A percentile compares a stretch with the other conserved stretches of the same genome.
These are phyloP conservation scores for Lentinula edodes DNA, from an alignment of 768 basidiomycete genomes.

Conservation along the genomic window DNA sequence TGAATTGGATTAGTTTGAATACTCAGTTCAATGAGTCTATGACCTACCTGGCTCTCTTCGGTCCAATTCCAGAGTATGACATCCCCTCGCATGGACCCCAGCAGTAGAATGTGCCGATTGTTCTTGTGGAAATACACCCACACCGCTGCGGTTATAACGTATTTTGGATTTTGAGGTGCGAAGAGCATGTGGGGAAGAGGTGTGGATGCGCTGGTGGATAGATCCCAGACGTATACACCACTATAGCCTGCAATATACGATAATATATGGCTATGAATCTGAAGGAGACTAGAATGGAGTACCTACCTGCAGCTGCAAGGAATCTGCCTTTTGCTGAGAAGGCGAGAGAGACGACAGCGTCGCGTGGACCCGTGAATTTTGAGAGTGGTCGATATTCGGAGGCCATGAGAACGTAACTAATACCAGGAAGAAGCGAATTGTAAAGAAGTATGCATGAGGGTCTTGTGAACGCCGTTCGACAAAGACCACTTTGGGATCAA, in stretches of 20 bases:
- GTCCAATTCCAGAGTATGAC: neutral
- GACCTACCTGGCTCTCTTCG: neutral
- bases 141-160: neutral
- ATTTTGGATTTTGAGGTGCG: too few species aligned
- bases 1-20: neutral
- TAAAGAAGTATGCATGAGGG: too few species aligned
- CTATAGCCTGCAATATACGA: neutral
- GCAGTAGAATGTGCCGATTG: neutral
- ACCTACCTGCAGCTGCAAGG: neutral
- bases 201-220: neutral
- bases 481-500: too few species aligned
- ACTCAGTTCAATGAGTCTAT: neutral
- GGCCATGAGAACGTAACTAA: neutral
- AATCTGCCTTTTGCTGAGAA: neutral
- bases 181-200: neutral
- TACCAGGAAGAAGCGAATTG: too few species aligned
- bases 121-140: neutral
- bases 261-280: too few species aligned
- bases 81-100: neutral
- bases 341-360: neutral
- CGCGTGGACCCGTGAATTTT: neutral
- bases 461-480: too few species aligned
- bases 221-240: neutral
- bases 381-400: neutral
- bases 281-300: neutral